phyloP scores from a whole-genome alignment of 1,139 yeast species.

The Suzukiozyma palmioleophila region DNA sequence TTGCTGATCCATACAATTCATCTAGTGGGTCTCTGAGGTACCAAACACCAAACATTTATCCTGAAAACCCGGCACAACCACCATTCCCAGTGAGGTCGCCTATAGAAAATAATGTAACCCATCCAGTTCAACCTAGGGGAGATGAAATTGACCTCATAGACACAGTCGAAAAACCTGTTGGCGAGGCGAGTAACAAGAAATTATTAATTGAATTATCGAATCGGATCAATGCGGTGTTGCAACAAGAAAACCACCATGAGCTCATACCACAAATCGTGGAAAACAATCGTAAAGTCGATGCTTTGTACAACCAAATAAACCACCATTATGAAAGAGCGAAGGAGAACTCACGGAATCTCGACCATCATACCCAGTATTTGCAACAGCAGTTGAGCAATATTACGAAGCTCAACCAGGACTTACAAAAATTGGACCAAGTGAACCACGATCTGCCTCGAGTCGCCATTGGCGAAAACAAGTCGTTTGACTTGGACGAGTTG shows the following conservation, averaged over 20 bases:
- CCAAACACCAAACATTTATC: not conserved
- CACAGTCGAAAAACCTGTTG: conserved; percentile 10
- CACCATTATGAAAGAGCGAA: conserved; percentile 37
- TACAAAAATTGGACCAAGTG: conserved; percentile 20
- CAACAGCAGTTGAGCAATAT: conserved; percentile 25
- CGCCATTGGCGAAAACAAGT: conserved; percentile 11
- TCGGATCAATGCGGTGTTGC: conserved; percentile 20
- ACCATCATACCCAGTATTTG: conserved; percentile 31
- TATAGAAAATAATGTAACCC: not conserved
- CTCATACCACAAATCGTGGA: conserved; percentile 14
- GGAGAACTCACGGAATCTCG: conserved; percentile 32
- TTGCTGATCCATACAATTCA: not conserved
- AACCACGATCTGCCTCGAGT: conserved; percentile 21
- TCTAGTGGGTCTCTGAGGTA: not conserved
- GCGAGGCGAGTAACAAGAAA: conserved; percentile 1
- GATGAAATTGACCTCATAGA: conserved; percentile 15
- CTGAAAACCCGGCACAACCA: conserved; percentile 7
- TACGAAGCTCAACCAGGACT: conserved; percentile 20
- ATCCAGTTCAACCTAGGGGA: conserved; percentile 1
- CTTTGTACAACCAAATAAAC: conserved; percentile 28
- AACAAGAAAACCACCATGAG: conserved; percentile 5
- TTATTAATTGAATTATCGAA: conserved; percentile 17
- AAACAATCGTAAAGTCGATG: conserved; percentile 21
- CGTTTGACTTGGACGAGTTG: conserved; percentile 29
- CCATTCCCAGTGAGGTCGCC: conserved; percentile 4